Evolutionary conservation across 768 basidiomycete species (phyloP).

Genomic region (Leccinum uliginosum): DNA sequence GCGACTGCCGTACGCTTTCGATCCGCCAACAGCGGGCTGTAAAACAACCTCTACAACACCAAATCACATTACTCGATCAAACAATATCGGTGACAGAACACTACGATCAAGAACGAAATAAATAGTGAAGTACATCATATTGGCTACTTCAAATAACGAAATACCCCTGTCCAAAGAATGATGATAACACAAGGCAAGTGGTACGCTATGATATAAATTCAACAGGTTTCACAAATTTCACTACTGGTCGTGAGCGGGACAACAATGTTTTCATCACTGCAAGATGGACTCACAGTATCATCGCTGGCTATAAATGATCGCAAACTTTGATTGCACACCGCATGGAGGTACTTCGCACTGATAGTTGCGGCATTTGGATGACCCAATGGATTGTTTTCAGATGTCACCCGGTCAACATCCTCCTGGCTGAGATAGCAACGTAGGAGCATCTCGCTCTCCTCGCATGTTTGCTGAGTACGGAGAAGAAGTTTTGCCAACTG

Average conservation of each 20-base stretch:
- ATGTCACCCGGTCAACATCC: neutral
- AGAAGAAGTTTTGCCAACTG: neutral
- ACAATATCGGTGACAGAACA: too few relatives aligned
- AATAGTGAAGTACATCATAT: too few relatives aligned
- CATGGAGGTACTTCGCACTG: neutral
- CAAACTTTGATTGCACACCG: neutral
- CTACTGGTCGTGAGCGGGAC: neutral
- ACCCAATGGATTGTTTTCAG: neutral
- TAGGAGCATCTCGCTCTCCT: neutral
- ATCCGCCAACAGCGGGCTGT: too few relatives aligned
- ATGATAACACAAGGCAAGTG: too few relatives aligned
- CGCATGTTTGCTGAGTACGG: neutral
- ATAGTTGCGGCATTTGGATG: neutral
- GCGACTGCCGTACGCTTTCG: too few relatives aligned
- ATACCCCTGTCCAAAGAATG: too few relatives aligned
- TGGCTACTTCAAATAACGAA: neutral
- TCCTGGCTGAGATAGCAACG: neutral
- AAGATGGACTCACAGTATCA: neutral
- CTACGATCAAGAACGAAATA: too few relatives aligned
- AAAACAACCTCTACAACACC: too few relatives aligned
- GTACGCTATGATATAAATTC: neutral
- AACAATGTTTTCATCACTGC: neutral
- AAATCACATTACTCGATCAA: too few relatives aligned
- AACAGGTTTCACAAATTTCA: neutral
- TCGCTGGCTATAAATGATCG: neutral